A percentile compares a stretch with the other conserved stretches of the same genome.
Evolutionary conservation across 345 rosid genomes (phyloP).

Genomic region (Ailanthus altissimus): DNA sequence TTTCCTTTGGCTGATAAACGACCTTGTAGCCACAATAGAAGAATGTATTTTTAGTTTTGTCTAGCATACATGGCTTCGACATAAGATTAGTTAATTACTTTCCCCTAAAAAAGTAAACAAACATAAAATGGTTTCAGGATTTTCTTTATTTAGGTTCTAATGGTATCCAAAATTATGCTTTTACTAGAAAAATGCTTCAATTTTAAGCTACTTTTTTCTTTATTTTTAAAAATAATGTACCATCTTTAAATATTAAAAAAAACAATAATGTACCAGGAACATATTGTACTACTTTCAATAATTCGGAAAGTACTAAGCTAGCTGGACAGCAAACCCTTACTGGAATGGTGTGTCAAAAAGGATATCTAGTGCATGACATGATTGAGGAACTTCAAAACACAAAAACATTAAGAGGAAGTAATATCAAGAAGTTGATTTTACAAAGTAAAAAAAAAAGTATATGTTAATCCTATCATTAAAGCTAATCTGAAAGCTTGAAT

Average conservation of each 20-base stretch:
- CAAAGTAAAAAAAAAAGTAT: background rate
- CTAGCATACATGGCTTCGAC: background rate
- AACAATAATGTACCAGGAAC: background rate
- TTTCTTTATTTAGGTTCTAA: background rate
- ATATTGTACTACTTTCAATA: background rate
- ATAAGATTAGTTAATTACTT: background rate
- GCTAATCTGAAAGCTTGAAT: no score
- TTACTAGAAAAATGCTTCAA: background rate
- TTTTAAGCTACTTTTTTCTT: background rate
- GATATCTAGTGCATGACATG: background rate
- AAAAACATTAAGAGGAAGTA: background rate
- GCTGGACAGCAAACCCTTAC: background rate
- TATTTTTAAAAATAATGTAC: background rate
- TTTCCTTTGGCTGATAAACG: background rate
- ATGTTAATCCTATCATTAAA: no score
- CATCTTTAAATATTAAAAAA: no score
- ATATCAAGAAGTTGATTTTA: background rate
- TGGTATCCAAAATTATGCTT: background rate
- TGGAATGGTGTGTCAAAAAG: background rate
- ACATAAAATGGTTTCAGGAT: background rate
- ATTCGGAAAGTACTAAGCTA: background rate
- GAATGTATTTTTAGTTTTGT: background rate
- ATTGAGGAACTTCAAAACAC: background rate
- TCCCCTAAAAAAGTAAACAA: background rate
- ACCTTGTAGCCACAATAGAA: no score